These are phyloP conservation scores for Crotalaria pallida DNA, from an alignment of 306 rosid genomes.

Conservation along the genomic window DNA sequence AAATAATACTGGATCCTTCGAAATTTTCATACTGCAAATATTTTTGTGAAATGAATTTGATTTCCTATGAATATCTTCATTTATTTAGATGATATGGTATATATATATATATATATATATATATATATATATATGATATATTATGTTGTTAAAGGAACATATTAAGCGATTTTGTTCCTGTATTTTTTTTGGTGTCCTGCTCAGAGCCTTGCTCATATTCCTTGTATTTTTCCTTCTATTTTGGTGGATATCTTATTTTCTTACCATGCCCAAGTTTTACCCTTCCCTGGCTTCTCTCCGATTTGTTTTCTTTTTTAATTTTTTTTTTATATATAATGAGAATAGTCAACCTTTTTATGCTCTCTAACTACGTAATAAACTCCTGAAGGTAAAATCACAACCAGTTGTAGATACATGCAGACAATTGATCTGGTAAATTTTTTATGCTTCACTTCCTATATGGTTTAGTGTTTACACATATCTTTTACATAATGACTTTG, in stretches of 20 bases:
- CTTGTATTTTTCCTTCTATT: not conserved
- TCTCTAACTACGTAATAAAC: constrained; percentile 18
- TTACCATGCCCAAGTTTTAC: not conserved
- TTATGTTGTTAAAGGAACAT: too few species aligned
- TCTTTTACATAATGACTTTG: not conserved
- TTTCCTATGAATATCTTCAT: too few species aligned
- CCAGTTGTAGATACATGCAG: constrained; percentile 61
- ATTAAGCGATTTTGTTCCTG: too few species aligned
- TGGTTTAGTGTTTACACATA: not conserved
- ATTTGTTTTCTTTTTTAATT: not conserved
- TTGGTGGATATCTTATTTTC: not conserved
- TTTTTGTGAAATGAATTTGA: too few species aligned
- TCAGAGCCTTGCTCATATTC: not conserved
- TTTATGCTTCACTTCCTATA: constrained; percentile 16
- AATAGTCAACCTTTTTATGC: too few species aligned
- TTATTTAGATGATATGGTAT: too few species aligned
- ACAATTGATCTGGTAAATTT: constrained; percentile 58
- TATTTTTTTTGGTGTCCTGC: too few species aligned
- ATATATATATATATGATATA: too few species aligned
- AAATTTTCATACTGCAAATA: too few species aligned
- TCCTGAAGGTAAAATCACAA: constrained; percentile 78
- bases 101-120: too few species aligned
- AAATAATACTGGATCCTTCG: too few species aligned
- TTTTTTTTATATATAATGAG: too few species aligned
- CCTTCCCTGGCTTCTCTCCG: not conserved